Conservation (phyloP, 768 basidiomycete species). For the Hygrophorus russula region DNA sequence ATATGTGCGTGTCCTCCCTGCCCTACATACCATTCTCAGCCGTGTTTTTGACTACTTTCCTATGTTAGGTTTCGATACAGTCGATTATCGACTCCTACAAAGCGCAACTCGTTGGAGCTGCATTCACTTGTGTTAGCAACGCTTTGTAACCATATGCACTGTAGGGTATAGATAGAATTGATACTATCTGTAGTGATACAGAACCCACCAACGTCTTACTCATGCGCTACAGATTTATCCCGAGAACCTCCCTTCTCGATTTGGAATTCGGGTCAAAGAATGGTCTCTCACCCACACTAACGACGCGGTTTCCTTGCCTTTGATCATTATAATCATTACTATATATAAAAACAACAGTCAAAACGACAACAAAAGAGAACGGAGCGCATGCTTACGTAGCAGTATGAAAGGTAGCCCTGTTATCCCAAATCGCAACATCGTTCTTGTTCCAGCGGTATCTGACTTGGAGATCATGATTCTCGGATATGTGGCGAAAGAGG, state of each 20-base stretch:
- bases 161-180: too few species aligned
- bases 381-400: conserved; percentile 20
- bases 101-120: conserved; percentile 16
- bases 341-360: background rate
- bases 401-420: conserved; percentile 38
- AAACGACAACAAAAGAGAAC: background rate
- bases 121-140: conserved; percentile 25
- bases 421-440: conserved; percentile 55
- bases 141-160: conserved; percentile 12
- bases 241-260: conserved; percentile 24
- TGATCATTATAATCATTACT: conserved; percentile 24
- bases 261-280: conserved; percentile 31
- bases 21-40: conserved; percentile 11
- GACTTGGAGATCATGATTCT: conserved; percentile 49
- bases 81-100: conserved; percentile 23
- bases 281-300: conserved; percentile 42
- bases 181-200: too few species aligned
- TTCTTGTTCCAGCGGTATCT: conserved; percentile 32
- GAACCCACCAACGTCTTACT: too few species aligned
- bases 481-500: conserved; percentile 36
- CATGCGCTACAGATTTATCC: conserved; percentile 13
- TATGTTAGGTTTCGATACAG: conserved; percentile 21
- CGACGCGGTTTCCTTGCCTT: conserved; percentile 39
- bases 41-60: conserved; percentile 5
- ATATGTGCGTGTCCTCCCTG: conserved; percentile 18